phyloP scores from a whole-genome alignment of 2,329 filamentous ascomycete species.

The Fusarium succisae region DNA sequence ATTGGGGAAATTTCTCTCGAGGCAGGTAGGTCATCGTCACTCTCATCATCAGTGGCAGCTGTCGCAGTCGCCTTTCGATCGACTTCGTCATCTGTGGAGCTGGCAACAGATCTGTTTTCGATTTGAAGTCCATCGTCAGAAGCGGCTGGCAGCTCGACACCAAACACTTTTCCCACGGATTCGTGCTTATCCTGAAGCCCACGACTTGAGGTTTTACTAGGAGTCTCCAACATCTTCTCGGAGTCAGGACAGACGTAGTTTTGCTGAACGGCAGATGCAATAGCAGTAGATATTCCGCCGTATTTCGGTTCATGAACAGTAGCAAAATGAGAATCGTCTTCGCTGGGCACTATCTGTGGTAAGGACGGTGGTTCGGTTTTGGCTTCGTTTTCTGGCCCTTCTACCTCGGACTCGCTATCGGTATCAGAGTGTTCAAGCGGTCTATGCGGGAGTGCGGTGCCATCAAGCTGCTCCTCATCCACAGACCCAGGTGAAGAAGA shows the following conservation, averaged over 20 bases:
- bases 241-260: neutral
- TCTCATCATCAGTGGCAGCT: slow-evolving; percentile 14
- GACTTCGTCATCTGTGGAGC: neutral
- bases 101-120: neutral
- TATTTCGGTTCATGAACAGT: neutral
- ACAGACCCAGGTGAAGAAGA: neutral
- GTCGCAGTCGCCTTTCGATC: neutral
- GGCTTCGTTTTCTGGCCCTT: neutral
- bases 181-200: neutral
- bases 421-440: neutral
- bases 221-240: neutral
- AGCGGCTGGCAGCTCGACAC: neutral
- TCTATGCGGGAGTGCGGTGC: neutral
- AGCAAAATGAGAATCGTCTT: neutral
- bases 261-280: neutral
- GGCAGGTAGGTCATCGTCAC: slow-evolving; percentile 6
- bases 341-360: neutral
- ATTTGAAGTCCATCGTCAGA: neutral
- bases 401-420: slow-evolving; percentile 13
- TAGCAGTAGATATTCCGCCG: neutral
- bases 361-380: neutral
- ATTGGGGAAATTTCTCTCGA: slow-evolving; percentile 12
- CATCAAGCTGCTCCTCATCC: neutral
- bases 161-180: neutral
- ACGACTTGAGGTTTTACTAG: neutral